A percentile compares a stretch with the other conserved stretches of the same genome.
Evolutionary conservation across 2,329 filamentous ascomycete genomes (phyloP).

Genomic region (Aspergillus sojae): DNA sequence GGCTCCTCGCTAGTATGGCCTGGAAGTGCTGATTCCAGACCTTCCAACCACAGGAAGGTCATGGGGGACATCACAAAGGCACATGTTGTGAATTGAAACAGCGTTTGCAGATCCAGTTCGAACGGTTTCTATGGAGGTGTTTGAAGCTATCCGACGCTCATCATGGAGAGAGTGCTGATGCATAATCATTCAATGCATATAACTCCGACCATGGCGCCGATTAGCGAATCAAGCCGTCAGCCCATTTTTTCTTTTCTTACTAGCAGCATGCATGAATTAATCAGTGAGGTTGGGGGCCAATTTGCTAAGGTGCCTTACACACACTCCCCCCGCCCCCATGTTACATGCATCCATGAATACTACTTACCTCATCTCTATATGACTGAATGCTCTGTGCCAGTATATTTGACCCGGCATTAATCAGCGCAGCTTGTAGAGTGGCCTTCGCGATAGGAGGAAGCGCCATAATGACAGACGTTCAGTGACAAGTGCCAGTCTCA

Average conservation of each 20-base stretch:
- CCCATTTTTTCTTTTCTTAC: background rate
- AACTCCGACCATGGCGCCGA: constrained; percentile 4
- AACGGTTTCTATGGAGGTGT: constrained; percentile 41
- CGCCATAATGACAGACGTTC: constrained; percentile 21
- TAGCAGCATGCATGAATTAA: background rate
- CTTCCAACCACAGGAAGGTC: constrained; percentile 62
- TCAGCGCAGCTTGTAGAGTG: constrained; percentile 55
- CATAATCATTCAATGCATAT: background rate
- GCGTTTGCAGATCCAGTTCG: constrained; percentile 50
- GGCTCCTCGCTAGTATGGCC: constrained; percentile 32
- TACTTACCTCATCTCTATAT: constrained; percentile 47
- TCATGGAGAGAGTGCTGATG: background rate
- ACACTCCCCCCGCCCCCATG: background rate
- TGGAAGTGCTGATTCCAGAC: constrained; percentile 57
- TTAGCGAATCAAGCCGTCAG: background rate
- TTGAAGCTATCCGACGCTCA: background rate
- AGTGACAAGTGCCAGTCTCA: background rate
- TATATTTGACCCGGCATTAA: constrained; percentile 58
- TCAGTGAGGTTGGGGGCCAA: background rate
- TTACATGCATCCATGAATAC: background rate
- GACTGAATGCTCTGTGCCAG: constrained; percentile 58
- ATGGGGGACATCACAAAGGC: constrained; percentile 58
- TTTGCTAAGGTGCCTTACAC: background rate
- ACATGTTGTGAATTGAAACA: constrained; percentile 59
- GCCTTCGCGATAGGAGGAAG: constrained; percentile 55